Conservation (phyloP, 2,329 filamentous ascomycete genomes). For the Cordyceps farinosa region DNA sequence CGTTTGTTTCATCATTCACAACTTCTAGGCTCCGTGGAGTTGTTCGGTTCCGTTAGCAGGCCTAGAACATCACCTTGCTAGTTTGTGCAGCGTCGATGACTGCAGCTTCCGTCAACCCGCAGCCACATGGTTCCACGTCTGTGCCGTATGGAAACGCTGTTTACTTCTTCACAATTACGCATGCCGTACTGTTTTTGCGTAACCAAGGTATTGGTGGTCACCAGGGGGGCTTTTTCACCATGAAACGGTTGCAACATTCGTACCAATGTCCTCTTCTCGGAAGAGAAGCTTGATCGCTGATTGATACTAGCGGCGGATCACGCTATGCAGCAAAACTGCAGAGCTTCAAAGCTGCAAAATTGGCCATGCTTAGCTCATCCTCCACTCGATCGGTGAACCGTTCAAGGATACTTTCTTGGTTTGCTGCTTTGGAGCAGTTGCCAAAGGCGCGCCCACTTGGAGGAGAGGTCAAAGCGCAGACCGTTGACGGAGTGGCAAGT, state of each 20-base stretch:
- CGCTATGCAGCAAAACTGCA: background rate
- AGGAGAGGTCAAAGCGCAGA: constrained; percentile 1
- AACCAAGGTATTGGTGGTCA: no score
- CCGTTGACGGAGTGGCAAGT: background rate
- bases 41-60: background rate
- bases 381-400: background rate
- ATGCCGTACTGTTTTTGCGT: background rate
- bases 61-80: background rate
- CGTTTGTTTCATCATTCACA: background rate
- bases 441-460: background rate
- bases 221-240: background rate
- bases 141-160: background rate
- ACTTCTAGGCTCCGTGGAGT: background rate
- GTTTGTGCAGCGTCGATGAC: background rate
- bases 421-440: background rate
- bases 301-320: background rate
- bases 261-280: background rate
- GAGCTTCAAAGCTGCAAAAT: background rate
- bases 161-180: background rate
- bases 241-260: background rate
- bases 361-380: background rate
- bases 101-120: background rate
- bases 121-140: background rate
- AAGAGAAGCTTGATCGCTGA: background rate
- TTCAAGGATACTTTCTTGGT: background rate